Evolutionary conservation across 345 rosid genomes (phyloP).

Genomic region (Citrus trifoliata): DNA sequence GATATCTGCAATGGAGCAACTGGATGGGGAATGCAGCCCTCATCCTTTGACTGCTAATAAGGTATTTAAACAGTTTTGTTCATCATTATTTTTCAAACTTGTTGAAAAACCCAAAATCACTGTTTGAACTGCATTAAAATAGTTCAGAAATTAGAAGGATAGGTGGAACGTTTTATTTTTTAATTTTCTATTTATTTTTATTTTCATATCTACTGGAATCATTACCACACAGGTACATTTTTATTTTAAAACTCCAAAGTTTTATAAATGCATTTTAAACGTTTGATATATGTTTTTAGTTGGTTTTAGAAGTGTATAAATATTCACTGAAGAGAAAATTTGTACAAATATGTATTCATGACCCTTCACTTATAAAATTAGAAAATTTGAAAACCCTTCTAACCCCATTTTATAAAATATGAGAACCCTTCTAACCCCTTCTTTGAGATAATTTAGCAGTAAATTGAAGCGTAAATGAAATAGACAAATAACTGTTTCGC

Average conservation of each 20-base stretch:
- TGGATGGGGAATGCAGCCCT: slow-evolving; percentile 51
- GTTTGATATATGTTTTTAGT: background rate
- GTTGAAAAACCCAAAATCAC: background rate
- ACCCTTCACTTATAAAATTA: background rate
- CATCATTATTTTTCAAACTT: background rate
- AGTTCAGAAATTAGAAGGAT: background rate
- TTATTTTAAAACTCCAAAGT: background rate
- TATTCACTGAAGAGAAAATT: background rate
- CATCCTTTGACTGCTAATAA: slow-evolving; percentile 31
- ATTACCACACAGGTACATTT: background rate
- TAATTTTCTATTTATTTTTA: background rate
- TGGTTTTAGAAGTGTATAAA: background rate
- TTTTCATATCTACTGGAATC: background rate
- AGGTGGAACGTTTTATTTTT: background rate
- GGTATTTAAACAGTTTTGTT: slow-evolving; percentile 34
- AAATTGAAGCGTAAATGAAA: no score
- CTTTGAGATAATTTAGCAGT: background rate
- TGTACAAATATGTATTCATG: background rate
- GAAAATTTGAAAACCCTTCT: background rate
- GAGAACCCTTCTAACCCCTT: background rate
- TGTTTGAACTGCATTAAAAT: background rate
- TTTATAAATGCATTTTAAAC: background rate
- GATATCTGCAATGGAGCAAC: slow-evolving; percentile 36
- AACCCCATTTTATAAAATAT: background rate
- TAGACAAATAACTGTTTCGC: background rate